phyloP scores from a whole-genome alignment of 176 grass and related monocot genomes.

The Pontederia crassipes region DNA sequence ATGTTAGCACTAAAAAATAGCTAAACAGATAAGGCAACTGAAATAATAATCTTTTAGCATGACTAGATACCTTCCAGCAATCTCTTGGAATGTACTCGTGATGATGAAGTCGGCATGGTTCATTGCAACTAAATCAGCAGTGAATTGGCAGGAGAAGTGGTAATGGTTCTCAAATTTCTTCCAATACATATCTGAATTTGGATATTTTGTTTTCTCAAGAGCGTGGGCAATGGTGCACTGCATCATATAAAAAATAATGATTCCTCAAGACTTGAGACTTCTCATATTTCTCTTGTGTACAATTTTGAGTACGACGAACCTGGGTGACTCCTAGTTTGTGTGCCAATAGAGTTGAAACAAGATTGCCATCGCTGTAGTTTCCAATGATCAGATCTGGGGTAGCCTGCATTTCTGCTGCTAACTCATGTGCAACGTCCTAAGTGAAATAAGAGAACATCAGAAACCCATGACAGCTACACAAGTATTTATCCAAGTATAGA shows the following conservation, averaged over 20 bases:
- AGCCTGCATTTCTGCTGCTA: slow-evolving; percentile 86
- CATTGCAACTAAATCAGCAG: slow-evolving; percentile 93
- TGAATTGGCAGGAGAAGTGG: slow-evolving; percentile 99
- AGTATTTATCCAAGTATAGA: neutral
- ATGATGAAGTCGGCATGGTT: slow-evolving; percentile 99
- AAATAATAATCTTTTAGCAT: neutral
- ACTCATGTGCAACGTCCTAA: slow-evolving; percentile 89
- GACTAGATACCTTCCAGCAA: slow-evolving; percentile 69
- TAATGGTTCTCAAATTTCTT: slow-evolving; percentile 99
- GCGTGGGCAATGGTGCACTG: slow-evolving; percentile 99
- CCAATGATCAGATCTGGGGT: slow-evolving; percentile 89
- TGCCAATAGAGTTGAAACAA: slow-evolving; percentile 84
- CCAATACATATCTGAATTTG: slow-evolving; percentile 98
- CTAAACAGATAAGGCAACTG: neutral
- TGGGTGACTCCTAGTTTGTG: slow-evolving; percentile 95
- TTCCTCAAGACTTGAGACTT: neutral
- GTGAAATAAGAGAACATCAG: slow-evolving; percentile 11
- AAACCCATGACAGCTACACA: neutral
- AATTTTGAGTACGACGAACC: slow-evolving; percentile 20
- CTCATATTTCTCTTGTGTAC: neutral
- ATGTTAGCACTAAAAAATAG: neutral
- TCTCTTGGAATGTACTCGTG: slow-evolving; percentile 97
- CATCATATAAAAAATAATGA: slow-evolving; percentile 12
- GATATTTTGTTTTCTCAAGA: slow-evolving; percentile 99
- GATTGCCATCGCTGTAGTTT: slow-evolving; percentile 99